These are phyloP conservation scores for Sisymbrium altissimum DNA, from an alignment of 345 rosid genomes.

Conservation along the genomic window DNA sequence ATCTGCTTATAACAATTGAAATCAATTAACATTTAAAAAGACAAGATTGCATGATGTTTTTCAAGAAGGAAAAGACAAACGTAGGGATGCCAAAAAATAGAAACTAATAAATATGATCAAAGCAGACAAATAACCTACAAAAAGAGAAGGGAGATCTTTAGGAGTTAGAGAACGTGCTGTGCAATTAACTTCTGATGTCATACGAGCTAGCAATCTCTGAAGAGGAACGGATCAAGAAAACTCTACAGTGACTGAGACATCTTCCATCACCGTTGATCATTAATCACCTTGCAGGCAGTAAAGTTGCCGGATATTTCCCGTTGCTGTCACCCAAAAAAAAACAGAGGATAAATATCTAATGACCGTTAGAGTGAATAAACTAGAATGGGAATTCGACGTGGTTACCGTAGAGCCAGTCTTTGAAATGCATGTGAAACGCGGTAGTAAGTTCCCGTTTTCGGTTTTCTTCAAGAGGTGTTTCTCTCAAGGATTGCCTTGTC, in stretches of 20 bases:
- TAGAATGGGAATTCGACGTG: background rate
- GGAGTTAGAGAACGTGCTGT: slow-evolving; percentile 30
- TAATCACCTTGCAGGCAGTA: slow-evolving; percentile 96
- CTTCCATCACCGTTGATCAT: slow-evolving; percentile 17
- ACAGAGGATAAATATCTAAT: background rate
- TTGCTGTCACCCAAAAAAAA: slow-evolving; percentile 46
- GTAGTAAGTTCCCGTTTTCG: slow-evolving; percentile 75
- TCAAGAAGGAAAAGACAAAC: background rate
- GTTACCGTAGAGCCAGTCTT: slow-evolving; percentile 97
- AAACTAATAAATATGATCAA: slow-evolving; percentile 20
- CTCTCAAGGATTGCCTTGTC: slow-evolving; percentile 64
- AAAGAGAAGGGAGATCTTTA: background rate
- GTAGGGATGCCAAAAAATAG: background rate
- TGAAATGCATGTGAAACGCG: slow-evolving; percentile 84
- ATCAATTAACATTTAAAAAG: slow-evolving; percentile 14
- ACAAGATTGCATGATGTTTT: slow-evolving; percentile 7
- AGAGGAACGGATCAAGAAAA: slow-evolving; percentile 17
- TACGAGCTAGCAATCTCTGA: slow-evolving; percentile 26
- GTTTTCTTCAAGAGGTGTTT: slow-evolving; percentile 75
- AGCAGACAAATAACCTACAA: slow-evolving; percentile 24
- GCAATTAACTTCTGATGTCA: slow-evolving; percentile 30
- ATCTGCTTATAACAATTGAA: slow-evolving; percentile 27
- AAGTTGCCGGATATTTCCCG: slow-evolving; percentile 96
- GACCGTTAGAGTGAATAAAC: background rate
- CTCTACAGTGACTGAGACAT: slow-evolving; percentile 22